Percentiles rank a stretch among this genome's conserved stretches.
phyloP scores from a whole-genome alignment of 345 rosid species.

The Pistacia vera region DNA sequence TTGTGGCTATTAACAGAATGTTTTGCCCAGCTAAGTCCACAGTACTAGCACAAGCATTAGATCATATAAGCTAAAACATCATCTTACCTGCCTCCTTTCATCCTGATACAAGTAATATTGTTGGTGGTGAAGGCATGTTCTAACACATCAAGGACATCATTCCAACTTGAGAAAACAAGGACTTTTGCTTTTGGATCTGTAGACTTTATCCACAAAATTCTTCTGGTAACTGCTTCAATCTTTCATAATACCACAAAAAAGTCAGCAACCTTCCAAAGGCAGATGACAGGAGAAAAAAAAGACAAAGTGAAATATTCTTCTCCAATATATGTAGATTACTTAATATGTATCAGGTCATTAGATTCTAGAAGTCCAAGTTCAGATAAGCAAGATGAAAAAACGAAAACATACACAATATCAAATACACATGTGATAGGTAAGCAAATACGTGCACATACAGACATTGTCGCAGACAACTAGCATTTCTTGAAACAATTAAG shows the following conservation, averaged over 20 bases:
- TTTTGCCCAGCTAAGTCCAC: neutral
- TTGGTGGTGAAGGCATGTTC: slow-evolving; percentile 82
- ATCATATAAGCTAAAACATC: slow-evolving; percentile 1
- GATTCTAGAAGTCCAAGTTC: too few relatives aligned
- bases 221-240: slow-evolving; percentile 91
- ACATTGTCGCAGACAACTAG: too few relatives aligned
- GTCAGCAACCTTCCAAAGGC: slow-evolving; percentile 13
- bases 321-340: neutral
- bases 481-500: too few relatives aligned
- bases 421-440: too few relatives aligned
- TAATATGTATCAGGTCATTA: too few relatives aligned
- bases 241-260: slow-evolving; percentile 37
- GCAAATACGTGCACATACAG: too few relatives aligned
- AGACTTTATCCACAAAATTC: slow-evolving; percentile 84
- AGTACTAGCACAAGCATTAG: neutral
- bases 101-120: slow-evolving; percentile 64
- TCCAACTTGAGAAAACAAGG: slow-evolving; percentile 97
- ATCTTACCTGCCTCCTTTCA: slow-evolving; percentile 95
- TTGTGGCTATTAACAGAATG: neutral
- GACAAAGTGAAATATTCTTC: neutral
- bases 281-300: neutral
- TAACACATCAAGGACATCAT: slow-evolving; percentile 95
- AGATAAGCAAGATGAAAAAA: too few relatives aligned
- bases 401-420: too few relatives aligned
- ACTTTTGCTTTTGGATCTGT: slow-evolving; percentile 78